Evolutionary conservation across 2,329 filamentous ascomycete species (phyloP).

Genomic region (Ophiostoma quercus): DNA sequence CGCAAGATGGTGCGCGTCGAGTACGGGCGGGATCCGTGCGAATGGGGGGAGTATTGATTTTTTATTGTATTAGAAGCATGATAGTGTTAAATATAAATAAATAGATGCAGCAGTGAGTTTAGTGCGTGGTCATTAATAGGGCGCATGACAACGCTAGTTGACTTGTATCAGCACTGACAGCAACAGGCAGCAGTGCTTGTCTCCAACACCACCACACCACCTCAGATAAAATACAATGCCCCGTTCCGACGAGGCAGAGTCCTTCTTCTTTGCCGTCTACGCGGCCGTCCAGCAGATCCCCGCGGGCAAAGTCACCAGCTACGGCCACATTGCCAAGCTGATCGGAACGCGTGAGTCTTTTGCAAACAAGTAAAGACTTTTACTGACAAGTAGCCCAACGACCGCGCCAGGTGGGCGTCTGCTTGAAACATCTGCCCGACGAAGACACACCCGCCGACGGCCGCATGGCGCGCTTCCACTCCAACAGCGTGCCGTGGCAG

Average conservation of each 20-base stretch:
- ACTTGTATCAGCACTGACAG: too few relatives aligned
- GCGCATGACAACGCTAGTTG: not conserved
- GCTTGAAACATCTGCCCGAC: constrained; percentile 70
- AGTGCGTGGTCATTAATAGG: not conserved
- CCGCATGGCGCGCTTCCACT: constrained; percentile 55
- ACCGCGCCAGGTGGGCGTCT: constrained; percentile 80
- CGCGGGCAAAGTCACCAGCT: constrained; percentile 74
- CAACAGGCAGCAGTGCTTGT: not conserved
- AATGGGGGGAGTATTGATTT: constrained; percentile 16
- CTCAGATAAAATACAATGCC: too few relatives aligned
- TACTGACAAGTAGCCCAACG: constrained; percentile 51
- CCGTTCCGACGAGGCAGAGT: constrained; percentile 66
- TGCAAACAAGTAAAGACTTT: not conserved
- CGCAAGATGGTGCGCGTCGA: constrained; percentile 22
- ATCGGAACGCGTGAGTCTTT: constrained; percentile 59
- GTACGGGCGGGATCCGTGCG: constrained; percentile 26
- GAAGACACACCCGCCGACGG: constrained; percentile 39
- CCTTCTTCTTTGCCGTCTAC: constrained; percentile 76
- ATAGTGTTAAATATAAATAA: too few relatives aligned
- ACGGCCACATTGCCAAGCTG: constrained; percentile 72
- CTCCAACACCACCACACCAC: not conserved
- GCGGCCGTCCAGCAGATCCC: constrained; percentile 81
- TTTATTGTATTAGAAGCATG: too few relatives aligned
- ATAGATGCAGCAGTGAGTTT: not conserved
- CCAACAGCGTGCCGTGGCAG: constrained; percentile 86